Conservation (phyloP, 1,284 basidiomycete genomes). For the Ceratobasidium sp. region DNA sequence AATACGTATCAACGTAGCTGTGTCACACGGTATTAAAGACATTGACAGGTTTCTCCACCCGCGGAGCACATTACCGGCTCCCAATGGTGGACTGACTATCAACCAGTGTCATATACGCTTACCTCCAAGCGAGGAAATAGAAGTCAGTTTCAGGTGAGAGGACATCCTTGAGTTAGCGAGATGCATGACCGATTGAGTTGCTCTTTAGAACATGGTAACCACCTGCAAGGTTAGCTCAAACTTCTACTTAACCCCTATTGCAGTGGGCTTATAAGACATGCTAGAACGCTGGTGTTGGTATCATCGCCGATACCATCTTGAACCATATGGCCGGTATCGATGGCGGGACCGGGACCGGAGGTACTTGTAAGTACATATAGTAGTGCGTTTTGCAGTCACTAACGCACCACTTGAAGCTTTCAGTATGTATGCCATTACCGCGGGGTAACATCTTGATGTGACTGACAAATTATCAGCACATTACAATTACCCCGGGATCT, state of each 20-base stretch:
- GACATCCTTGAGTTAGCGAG: background rate
- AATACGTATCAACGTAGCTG: background rate
- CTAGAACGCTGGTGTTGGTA: constrained; percentile 41
- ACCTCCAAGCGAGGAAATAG: constrained; percentile 43
- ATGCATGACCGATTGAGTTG: background rate
- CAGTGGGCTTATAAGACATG: constrained; percentile 30
- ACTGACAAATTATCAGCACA: constrained; percentile 1
- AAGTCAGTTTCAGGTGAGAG: constrained; percentile 37
- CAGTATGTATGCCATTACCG: constrained; percentile 2
- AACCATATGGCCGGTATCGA: constrained; percentile 43
- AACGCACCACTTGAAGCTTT: background rate
- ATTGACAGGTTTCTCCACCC: constrained; percentile 32
- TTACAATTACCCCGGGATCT: constrained; percentile 24
- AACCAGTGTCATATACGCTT: constrained; percentile 42
- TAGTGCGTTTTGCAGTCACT: background rate
- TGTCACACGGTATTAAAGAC: background rate
- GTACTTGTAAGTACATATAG: constrained; percentile 19
- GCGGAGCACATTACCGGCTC: constrained; percentile 41
- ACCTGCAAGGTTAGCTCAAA: constrained; percentile 24
- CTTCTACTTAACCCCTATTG: background rate
- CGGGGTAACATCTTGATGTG: background rate
- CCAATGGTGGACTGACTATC: constrained; percentile 45
- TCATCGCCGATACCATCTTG: constrained; percentile 43
- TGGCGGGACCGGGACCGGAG: constrained; percentile 28
- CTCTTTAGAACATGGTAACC: constrained; percentile 42